A percentile compares a stretch with the other conserved stretches of the same genome.
Evolutionary conservation across 2,329 filamentous ascomycete genomes (phyloP).

Genomic region (Aspergillus hortae): DNA sequence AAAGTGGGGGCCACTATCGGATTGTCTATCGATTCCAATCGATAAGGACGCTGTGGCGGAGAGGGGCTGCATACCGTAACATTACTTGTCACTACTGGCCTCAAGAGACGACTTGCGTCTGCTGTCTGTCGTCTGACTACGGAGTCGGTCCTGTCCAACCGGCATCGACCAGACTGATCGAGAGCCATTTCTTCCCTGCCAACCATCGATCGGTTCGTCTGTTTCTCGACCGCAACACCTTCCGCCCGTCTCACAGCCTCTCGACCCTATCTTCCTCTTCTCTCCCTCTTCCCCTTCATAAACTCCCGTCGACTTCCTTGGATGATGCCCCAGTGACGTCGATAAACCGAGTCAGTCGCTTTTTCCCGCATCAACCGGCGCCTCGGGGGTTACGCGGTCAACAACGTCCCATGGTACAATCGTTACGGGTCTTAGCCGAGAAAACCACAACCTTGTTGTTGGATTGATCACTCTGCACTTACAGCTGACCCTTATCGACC

Average conservation of each 20-base stretch:
- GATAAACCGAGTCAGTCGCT: neutral
- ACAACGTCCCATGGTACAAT: slow-evolving; percentile 21
- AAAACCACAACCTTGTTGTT: slow-evolving; percentile 7
- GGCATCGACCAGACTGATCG: too few species aligned
- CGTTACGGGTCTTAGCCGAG: slow-evolving; percentile 15
- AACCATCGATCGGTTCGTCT: neutral
- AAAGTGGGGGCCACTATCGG: too few species aligned
- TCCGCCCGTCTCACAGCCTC: neutral
- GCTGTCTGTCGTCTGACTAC: too few species aligned
- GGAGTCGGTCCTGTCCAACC: too few species aligned
- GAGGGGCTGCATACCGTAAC: too few species aligned
- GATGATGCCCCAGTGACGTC: neutral
- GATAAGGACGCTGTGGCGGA: too few species aligned
- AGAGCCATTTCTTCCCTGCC: neutral
- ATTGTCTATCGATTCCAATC: too few species aligned
- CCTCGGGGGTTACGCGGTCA: slow-evolving; percentile 17
- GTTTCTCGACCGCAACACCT: neutral
- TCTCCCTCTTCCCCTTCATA: neutral
- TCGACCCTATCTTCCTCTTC: neutral
- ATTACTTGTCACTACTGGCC: too few species aligned
- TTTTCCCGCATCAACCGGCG: slow-evolving; percentile 9
- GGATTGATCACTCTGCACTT: slow-evolving; percentile 1
- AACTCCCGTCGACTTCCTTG: neutral
- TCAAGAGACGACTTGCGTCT: too few species aligned
- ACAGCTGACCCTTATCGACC: neutral